Conservation (phyloP, 2,329 filamentous ascomycete genomes). For the Sporothrix pallida region DNA sequence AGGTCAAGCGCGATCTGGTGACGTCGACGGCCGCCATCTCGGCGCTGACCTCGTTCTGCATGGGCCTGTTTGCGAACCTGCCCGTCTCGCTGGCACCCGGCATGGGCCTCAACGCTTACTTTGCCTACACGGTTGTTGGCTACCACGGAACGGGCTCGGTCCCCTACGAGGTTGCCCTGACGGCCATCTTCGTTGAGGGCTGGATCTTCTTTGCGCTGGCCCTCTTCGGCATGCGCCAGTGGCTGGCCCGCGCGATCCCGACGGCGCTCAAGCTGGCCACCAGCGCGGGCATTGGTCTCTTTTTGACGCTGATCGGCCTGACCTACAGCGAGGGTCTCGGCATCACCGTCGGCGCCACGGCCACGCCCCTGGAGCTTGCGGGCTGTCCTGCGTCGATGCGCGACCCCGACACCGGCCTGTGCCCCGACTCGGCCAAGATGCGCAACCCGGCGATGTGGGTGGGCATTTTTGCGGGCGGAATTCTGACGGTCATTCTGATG, state of each 20-base stretch:
- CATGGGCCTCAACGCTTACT: constrained; percentile 72
- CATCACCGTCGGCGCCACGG: constrained; percentile 69
- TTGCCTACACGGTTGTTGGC: constrained; percentile 70
- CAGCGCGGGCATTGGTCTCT: constrained; percentile 68
- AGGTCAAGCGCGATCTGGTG: constrained; percentile 69
- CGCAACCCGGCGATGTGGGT: constrained; percentile 80
- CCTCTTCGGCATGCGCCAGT: constrained; percentile 72
- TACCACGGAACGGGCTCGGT: constrained; percentile 62
- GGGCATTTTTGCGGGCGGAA: constrained; percentile 73
- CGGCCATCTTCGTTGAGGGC: constrained; percentile 68
- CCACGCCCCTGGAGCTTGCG: constrained; percentile 76
- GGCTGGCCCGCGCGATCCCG: constrained; percentile 70
- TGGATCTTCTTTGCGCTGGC: constrained; percentile 69
- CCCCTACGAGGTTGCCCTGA: constrained; percentile 65
- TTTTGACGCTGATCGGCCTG: constrained; percentile 67
- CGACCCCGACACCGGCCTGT: constrained; percentile 43
- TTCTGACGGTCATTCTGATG: constrained; percentile 82
- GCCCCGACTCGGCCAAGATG: constrained; percentile 61
- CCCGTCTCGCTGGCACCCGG: constrained; percentile 67
- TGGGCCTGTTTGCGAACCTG: constrained; percentile 83
- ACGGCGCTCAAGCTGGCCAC: constrained; percentile 69
- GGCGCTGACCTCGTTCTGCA: constrained; percentile 74
- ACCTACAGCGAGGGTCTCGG: constrained; percentile 85
- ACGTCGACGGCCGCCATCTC: constrained; percentile 81
- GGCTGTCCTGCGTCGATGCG: constrained; percentile 68